These are phyloP conservation scores for Cichorium intybus DNA, from an alignment of 140 eudicot species.

Conservation along the genomic window DNA sequence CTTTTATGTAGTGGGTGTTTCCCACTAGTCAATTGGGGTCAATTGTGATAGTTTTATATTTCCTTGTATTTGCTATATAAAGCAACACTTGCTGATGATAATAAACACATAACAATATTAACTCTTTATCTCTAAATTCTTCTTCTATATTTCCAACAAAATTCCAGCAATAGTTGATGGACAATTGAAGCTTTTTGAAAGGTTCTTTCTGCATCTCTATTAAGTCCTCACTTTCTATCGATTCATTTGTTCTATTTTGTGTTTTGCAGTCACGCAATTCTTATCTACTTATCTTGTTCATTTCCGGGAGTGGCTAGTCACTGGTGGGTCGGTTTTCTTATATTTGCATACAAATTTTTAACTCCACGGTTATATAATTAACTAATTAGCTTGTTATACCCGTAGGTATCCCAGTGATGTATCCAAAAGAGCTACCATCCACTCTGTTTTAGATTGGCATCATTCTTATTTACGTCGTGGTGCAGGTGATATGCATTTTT, in stretches of 20 bases:
- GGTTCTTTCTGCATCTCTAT: conserved; percentile 30
- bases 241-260: neutral
- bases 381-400: no score
- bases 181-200: conserved; percentile 75
- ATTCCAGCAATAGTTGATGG: conserved; percentile 85
- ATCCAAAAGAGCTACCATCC: conserved; percentile 49
- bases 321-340: conserved; percentile 48
- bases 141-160: no score
- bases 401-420: conserved; percentile 76
- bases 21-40: no score
- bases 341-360: neutral
- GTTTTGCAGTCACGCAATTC: conserved; percentile 63
- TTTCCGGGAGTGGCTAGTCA: conserved; percentile 77
- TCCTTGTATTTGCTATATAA: no score
- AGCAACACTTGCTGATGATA: no score
- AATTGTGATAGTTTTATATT: no score
- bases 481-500: conserved; percentile 37
- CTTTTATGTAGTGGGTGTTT: no score
- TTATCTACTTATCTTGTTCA: conserved; percentile 54
- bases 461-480: conserved; percentile 73
- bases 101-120: no score
- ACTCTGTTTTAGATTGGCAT: conserved; percentile 90
- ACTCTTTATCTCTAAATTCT: no score
- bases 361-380: no score
- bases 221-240: neutral